phyloP scores from a whole-genome alignment of 129 eudicot species.

The Centrapalus pauciflorus region DNA sequence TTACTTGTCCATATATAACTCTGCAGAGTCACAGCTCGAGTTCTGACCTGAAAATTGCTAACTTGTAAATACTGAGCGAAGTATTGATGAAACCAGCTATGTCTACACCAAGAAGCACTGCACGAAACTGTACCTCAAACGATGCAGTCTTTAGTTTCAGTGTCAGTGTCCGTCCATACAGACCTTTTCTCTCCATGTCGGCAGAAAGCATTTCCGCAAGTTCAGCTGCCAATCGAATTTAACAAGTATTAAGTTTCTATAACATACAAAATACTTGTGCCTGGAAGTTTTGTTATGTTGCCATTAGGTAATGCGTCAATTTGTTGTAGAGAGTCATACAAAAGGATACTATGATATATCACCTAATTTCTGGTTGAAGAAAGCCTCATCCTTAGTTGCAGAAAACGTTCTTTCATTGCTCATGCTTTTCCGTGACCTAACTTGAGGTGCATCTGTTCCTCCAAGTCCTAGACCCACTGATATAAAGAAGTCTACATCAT shows the following conservation, averaged over 20 bases:
- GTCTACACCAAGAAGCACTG: background rate
- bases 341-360: background rate
- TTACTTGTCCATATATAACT: slow-evolving; percentile 57
- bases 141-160: slow-evolving; percentile 78
- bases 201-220: slow-evolving; percentile 86
- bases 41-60: slow-evolving; percentile 56
- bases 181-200: slow-evolving; percentile 77
- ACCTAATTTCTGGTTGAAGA: slow-evolving; percentile 72
- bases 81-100: background rate
- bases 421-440: slow-evolving; percentile 68
- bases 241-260: background rate
- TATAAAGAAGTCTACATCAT: slow-evolving; percentile 67
- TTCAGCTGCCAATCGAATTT: slow-evolving; percentile 56
- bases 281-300: background rate
- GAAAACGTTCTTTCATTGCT: slow-evolving; percentile 95
- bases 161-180: slow-evolving; percentile 79
- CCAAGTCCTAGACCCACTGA: slow-evolving; percentile 93
- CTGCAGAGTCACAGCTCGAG: slow-evolving; percentile 79
- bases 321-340: background rate
- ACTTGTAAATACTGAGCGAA: background rate
- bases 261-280: background rate
- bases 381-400: slow-evolving; percentile 65
- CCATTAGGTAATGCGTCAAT: background rate
- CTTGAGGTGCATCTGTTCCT: slow-evolving; percentile 76
- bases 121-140: slow-evolving; percentile 60